These are phyloP conservation scores for Rusavskia elegans DNA, from an alignment of 495 filamentous ascomycete species.

Conservation along the genomic window DNA sequence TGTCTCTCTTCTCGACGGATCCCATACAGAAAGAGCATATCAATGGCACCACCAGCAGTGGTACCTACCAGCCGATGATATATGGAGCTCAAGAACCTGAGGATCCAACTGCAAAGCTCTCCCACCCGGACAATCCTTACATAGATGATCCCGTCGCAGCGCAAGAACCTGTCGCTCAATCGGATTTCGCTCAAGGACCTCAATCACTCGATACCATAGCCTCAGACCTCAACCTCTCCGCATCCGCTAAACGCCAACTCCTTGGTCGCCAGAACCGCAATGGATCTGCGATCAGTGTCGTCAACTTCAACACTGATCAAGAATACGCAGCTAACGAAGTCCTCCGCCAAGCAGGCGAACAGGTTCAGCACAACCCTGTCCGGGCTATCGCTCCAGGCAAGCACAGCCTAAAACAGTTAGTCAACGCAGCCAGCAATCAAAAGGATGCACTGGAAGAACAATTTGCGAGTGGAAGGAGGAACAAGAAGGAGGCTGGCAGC, in stretches of 20 bases:
- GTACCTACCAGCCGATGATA: conserved; percentile 34
- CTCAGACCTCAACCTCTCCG: conserved; percentile 56
- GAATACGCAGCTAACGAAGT: conserved; percentile 68
- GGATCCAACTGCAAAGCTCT: neutral
- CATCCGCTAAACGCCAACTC: conserved; percentile 58
- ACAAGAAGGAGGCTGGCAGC: conserved; percentile 60
- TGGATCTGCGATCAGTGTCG: conserved; percentile 26
- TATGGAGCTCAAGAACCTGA: conserved; percentile 20
- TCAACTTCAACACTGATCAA: conserved; percentile 70
- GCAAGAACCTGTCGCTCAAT: conserved; percentile 1
- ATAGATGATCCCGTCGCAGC: conserved; percentile 7
- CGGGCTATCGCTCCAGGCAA: conserved; percentile 75
- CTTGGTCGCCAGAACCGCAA: conserved; percentile 47
- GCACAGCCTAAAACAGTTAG: conserved; percentile 72
- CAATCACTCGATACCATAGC: conserved; percentile 50
- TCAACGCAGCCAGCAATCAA: conserved; percentile 64
- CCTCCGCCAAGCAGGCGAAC: conserved; percentile 49
- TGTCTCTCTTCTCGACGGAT: conserved; percentile 46
- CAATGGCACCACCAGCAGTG: conserved; percentile 5
- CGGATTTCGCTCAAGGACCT: conserved; percentile 4
- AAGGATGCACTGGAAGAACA: conserved; percentile 75
- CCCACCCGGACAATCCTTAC: conserved; percentile 3
- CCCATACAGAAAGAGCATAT: conserved; percentile 12
- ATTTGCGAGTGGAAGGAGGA: conserved; percentile 59
- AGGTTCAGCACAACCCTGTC: conserved; percentile 62